Evolutionary conservation across 345 rosid species (phyloP).

Genomic region (Salix viminalis): DNA sequence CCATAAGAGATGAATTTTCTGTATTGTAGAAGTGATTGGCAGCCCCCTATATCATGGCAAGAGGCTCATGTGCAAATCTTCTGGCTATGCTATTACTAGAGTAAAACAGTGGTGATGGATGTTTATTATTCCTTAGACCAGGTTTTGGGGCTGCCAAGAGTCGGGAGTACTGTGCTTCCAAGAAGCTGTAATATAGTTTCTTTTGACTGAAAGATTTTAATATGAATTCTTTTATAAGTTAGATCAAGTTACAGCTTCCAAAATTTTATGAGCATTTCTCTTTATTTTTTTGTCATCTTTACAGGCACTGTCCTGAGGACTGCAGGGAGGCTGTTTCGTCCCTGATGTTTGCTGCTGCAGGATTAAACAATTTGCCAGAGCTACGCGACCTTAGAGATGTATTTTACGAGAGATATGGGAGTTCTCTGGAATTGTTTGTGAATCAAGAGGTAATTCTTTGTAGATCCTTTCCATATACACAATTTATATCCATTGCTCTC

Average conservation of each 20-base stretch:
- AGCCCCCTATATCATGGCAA: background rate
- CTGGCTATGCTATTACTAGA: background rate
- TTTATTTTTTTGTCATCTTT: slow-evolving; percentile 4
- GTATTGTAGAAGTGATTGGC: background rate
- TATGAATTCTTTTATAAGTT: no score
- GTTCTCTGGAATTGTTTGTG: slow-evolving; percentile 58
- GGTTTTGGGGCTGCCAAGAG: no score
- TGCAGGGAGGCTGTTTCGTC: slow-evolving; percentile 80
- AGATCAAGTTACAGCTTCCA: background rate
- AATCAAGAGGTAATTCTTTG: slow-evolving; percentile 60
- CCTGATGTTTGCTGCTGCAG: slow-evolving; percentile 89
- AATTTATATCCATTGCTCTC: slow-evolving; percentile 1
- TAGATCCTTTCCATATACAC: background rate
- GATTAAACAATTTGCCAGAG: slow-evolving; percentile 90
- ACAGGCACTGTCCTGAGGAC: slow-evolving; percentile 87
- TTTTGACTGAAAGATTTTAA: no score
- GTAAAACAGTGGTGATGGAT: background rate
- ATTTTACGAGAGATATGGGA: slow-evolving; percentile 73
- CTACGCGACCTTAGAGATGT: slow-evolving; percentile 78
- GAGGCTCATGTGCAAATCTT: background rate
- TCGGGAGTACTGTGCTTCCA: no score
- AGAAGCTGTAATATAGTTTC: no score
- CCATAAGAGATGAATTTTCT: background rate
- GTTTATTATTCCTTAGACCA: background rate
- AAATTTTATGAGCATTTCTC: background rate